Conservation (phyloP, 306 rosid species). For the Pyrus betulifolia region DNA sequence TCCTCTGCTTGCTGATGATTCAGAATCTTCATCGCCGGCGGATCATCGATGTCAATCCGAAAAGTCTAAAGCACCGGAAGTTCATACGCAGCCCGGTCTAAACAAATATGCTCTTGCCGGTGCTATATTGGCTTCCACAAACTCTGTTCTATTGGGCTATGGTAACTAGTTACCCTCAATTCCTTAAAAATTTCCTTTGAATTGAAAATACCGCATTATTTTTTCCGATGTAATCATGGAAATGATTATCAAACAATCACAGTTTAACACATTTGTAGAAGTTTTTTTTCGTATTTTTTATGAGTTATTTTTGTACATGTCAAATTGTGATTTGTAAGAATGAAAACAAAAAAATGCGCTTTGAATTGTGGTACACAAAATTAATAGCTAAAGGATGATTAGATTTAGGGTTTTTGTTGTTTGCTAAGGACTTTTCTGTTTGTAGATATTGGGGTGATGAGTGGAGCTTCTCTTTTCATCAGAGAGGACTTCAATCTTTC, state of each 20-base stretch:
- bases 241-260: too few species aligned
- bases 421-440: background rate
- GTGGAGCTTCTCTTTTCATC: slow-evolving; percentile 37
- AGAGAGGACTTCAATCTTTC: slow-evolving; percentile 23
- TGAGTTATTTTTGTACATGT: too few species aligned
- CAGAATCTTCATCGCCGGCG: background rate
- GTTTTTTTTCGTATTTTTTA: too few species aligned
- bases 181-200: too few species aligned
- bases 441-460: slow-evolving; percentile 44
- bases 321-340: too few species aligned
- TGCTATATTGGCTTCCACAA: slow-evolving; percentile 38
- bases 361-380: too few species aligned
- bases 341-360: too few species aligned
- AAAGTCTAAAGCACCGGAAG: background rate
- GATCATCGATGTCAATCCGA: background rate
- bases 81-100: background rate
- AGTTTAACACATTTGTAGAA: too few species aligned
- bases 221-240: too few species aligned
- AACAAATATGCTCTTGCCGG: slow-evolving; percentile 41
- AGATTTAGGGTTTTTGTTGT: background rate
- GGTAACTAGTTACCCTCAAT: slow-evolving; percentile 5
- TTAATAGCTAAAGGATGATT: too few species aligned
- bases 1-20: background rate
- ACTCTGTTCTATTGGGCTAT: slow-evolving; percentile 38
- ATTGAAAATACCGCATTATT: too few species aligned